A percentile compares a stretch with the other conserved stretches of the same genome.
Conservation (phyloP, 495 filamentous ascomycete species). For the Trypethelium eluteriae region DNA sequence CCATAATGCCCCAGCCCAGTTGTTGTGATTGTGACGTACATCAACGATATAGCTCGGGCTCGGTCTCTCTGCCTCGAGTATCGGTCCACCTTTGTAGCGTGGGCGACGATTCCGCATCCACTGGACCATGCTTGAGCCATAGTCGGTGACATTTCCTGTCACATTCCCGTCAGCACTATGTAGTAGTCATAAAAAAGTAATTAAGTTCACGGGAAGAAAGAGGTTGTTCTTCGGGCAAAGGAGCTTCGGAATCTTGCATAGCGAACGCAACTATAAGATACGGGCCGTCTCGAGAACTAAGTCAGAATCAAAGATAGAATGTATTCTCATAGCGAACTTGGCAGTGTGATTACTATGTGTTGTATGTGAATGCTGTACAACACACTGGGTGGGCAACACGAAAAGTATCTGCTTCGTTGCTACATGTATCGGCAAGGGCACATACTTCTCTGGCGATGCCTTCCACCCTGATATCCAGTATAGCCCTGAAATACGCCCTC, state of each 20-base stretch:
- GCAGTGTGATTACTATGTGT: background rate
- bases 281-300: background rate
- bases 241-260: background rate
- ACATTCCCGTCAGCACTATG: background rate
- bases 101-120: slow-evolving; percentile 86
- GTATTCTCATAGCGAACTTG: background rate
- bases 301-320: background rate
- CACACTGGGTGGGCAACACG: background rate
- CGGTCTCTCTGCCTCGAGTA: slow-evolving; percentile 71
- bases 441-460: slow-evolving; percentile 10
- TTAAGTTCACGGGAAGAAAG: background rate
- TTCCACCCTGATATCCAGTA: slow-evolving; percentile 4
- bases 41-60: slow-evolving; percentile 82
- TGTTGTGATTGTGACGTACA: slow-evolving; percentile 47
- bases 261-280: background rate
- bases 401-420: background rate
- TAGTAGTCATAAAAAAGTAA: background rate
- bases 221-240: background rate
- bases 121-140: slow-evolving; percentile 83
- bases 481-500: slow-evolving; percentile 13
- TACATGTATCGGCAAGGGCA: background rate
- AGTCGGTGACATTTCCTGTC: slow-evolving; percentile 82
- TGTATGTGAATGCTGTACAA: background rate
- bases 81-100: slow-evolving; percentile 58
- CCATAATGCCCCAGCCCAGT: slow-evolving; percentile 9